Base-by-base conservation (phyloP, 768 basidiomycete species). In the Zangia roseola region DNA sequence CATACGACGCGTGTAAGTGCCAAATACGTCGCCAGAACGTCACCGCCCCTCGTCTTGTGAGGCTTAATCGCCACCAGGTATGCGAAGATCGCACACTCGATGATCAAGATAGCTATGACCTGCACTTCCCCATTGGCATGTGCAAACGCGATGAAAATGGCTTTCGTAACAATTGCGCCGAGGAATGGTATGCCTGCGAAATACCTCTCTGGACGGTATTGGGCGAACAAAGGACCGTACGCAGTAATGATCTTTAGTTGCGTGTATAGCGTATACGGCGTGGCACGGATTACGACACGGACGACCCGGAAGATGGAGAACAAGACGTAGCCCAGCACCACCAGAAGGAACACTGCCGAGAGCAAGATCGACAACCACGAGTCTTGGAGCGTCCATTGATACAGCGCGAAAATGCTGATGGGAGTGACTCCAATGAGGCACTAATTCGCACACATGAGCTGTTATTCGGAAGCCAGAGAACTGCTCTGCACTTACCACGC, bases 331-430 rank as follows among this genome's bases (percentile, higher is more conserved):
- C 71, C 68, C 26, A 77, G 38, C 26, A 88, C 67, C 39, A 66
- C 69, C 39, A 88, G 58, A 63, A 94, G 71, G 10, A 78, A 66
- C 49, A 94, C 59, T 50, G 87, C 86, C 3, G 93, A 88, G 34
- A 97, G 74, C 30, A 95, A 72, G 56, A 84, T 77, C 0, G 92
- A 80, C 3, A 95, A 75, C 86, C 91, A 92, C 0, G 93, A 94
- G 68, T 97, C 93, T 50, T 80, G 72, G 53, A 94, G 73, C 1
- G 88, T 90, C 91, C 94, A 97, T 66, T 97, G 94, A 66, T 86
- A 93, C 61, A 97, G 80, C 8, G 81, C 74, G 56, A 97, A 91
- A 53, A 88, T 80, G 53, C 83, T 68, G 50, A 92, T 71, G 9
- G 94, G 94, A 42, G 81, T 72, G 55, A 83, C 73, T 21, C 76